Conservation (phyloP, 306 rosid species). For the Acmispon strigosus region DNA sequence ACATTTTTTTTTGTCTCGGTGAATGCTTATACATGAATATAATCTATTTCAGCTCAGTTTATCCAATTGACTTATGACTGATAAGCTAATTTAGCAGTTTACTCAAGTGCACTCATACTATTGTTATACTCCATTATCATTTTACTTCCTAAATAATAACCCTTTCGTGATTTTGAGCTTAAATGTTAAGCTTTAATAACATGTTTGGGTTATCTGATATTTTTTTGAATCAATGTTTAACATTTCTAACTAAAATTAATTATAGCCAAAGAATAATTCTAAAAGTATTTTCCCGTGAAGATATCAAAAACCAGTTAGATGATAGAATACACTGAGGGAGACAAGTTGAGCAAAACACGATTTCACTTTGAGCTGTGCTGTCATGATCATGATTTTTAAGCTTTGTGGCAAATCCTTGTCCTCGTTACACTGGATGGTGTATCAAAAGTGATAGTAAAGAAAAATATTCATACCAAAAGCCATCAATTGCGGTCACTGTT, state of each 20-base stretch:
- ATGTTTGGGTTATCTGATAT: no score
- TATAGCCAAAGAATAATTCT: no score
- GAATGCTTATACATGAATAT: no score
- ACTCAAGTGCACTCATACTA: no score
- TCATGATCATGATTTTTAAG: background rate
- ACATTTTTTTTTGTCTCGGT: no score
- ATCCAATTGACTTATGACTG: no score
- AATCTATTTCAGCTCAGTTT: no score
- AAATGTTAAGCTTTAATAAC: background rate
- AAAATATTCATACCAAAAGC: background rate
- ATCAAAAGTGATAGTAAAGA: background rate
- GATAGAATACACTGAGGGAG: background rate
- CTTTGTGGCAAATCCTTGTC: background rate
- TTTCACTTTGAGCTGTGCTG: slow-evolving; percentile 1
- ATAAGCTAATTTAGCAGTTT: no score
- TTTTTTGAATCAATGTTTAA: no score
- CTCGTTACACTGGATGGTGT: background rate
- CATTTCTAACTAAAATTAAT: no score
- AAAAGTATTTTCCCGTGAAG: no score
- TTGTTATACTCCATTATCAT: background rate
- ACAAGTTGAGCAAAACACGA: background rate
- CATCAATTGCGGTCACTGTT: background rate
- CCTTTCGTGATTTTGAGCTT: background rate
- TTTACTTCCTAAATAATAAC: background rate
- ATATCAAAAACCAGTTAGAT: background rate